A percentile compares a stretch with the other conserved stretches of the same genome.
Conservation (phyloP, 2,329 filamentous ascomycete species). For the Colletotrichum spaethianum region DNA sequence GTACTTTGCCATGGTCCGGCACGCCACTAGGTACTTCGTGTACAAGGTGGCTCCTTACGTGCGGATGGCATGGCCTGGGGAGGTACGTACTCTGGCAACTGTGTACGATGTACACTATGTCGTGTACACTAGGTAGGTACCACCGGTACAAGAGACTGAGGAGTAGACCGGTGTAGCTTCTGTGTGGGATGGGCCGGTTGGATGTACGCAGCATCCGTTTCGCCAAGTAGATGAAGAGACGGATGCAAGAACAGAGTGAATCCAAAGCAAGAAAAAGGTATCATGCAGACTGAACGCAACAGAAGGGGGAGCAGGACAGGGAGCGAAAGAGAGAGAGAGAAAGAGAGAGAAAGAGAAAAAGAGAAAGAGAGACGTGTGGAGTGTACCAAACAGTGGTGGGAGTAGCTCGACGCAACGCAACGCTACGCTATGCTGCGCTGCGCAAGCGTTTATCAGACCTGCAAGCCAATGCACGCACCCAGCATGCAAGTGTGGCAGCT, state of each 20-base stretch:
- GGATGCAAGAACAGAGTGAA: constrained; percentile 31
- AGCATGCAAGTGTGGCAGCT: constrained; percentile 38
- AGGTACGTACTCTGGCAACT: constrained; percentile 10
- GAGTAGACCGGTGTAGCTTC: not conserved
- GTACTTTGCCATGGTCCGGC: constrained; percentile 34
- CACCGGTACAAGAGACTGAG: not conserved
- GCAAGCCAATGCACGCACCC: constrained; percentile 39
- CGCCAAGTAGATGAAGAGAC: not conserved
- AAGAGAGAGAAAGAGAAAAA: not conserved
- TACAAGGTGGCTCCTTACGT: constrained; percentile 30
- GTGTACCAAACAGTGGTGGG: constrained; percentile 16
- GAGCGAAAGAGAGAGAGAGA: not conserved
- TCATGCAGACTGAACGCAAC: constrained; percentile 1
- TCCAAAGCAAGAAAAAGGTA: not conserved
- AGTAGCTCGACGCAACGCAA: constrained; percentile 12
- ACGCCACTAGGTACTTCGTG: constrained; percentile 29
- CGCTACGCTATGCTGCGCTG: constrained; percentile 19
- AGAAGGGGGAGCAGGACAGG: not conserved
- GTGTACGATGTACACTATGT: not conserved
- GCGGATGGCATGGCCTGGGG: not conserved
- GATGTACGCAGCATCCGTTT: not conserved
- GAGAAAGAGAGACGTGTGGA: not conserved
- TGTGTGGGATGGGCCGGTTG: not conserved
- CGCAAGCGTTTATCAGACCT: constrained; percentile 40
- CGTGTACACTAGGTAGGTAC: no score